Evolutionary conservation across 305 asterid species (phyloP).

Genomic region (Fraxinus dipetala): DNA sequence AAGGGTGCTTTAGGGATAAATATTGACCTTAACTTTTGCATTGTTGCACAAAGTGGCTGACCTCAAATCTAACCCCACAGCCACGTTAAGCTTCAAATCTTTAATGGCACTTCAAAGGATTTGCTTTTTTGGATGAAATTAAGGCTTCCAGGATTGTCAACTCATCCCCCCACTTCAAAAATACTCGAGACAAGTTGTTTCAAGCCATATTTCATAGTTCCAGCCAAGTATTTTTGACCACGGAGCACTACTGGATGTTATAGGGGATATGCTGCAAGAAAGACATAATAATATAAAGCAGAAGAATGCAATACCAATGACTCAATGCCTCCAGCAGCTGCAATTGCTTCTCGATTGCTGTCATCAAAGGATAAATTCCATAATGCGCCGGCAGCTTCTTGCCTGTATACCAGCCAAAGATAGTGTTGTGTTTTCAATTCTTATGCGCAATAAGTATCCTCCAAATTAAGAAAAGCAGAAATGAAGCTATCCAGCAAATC

Average conservation of each 20-base stretch:
- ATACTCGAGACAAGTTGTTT: background rate
- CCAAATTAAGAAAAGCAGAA: constrained; percentile 5
- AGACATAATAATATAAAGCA: constrained; percentile 1
- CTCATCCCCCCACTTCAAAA: background rate
- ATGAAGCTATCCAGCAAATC: background rate
- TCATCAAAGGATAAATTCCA: constrained; percentile 98
- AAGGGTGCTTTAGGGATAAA: background rate
- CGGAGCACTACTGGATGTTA: background rate
- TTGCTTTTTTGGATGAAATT: background rate
- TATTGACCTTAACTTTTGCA: background rate
- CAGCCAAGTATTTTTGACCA: background rate
- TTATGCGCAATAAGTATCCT: constrained; percentile 3
- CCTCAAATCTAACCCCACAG: background rate
- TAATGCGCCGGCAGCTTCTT: constrained; percentile 98
- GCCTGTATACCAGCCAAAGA: constrained; percentile 47
- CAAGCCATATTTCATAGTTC: background rate
- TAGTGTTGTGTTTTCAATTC: background rate
- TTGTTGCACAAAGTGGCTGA: background rate
- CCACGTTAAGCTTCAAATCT: constrained; percentile 6
- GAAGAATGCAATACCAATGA: constrained; percentile 64
- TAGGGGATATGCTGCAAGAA: background rate
- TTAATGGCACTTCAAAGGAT: background rate
- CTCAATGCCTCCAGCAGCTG: constrained; percentile 85
- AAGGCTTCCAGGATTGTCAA: background rate
- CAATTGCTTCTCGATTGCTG: constrained; percentile 92